Base-by-base conservation (phyloP, 495 filamentous ascomycete genomes). In the Rostrohypoxylon terebratum region DNA sequence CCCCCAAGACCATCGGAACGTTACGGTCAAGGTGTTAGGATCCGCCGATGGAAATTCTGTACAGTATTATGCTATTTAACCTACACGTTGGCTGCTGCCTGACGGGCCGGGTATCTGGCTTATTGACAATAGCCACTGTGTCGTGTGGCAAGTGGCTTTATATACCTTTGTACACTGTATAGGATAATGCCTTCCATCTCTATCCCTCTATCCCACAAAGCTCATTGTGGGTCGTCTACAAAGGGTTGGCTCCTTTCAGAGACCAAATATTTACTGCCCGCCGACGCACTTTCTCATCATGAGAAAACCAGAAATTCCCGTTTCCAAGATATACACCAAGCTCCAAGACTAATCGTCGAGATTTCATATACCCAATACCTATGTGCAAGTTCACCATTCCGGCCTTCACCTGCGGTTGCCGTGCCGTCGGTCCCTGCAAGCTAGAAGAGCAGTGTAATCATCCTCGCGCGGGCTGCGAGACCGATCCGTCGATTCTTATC, bases 361-460 rank as follows among this genome's bases (percentile, higher is more conserved):
- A 14, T 1, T 14, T 4, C 4, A 14, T 14, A 42, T 13, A 42
- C 13, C 36, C 13, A 38, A 6, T 42, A 42, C 11, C 11, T 9
- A 76, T 73, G 73, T 76, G 66, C 50, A 62, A 59, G 38, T 76
- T 64, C 40, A 73, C 70, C 0, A 65, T 76, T 16, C 58, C 59
- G 6, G 73, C 69, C 7, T 75, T 59, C 42, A 68, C 38, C 42
- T 75, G 73, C 51, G 66, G 69, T 18, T 76, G 69, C 31, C 69
- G 62, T 25, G 66, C 69, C 31, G 53, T 59, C 21, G 53, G 61
- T 3, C 63, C 69, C 33, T n/a, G 34, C 16, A 69, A 61, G 21
- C 48, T 70, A 3, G 57, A 58, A 28, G 36, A 16, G 57, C 36
- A 10, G 34, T 76, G 74, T 48, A 38, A 36, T 6, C 33, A 51